Conservation (phyloP, 2,329 filamentous ascomycete genomes). For the Ophiostoma ulmi region DNA sequence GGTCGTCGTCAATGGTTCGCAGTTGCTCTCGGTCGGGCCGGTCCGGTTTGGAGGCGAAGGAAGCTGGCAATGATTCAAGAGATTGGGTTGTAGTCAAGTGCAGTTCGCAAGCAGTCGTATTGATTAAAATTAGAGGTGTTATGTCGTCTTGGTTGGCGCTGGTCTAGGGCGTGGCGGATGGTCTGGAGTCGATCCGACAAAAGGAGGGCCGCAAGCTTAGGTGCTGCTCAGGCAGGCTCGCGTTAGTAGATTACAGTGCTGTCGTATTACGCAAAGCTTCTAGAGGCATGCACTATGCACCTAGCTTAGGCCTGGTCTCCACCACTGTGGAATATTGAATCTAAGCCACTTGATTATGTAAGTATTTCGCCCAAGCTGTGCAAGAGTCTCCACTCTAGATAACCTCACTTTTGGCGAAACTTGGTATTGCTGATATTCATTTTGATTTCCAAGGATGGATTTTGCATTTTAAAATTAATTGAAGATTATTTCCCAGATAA, state of each 20-base stretch:
- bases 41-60: background rate
- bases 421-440: background rate
- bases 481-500: background rate
- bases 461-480: background rate
- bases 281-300: slow-evolving; percentile 4
- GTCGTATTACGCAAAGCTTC: slow-evolving; percentile 10
- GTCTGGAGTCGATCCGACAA: slow-evolving; percentile 9
- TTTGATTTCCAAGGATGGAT: background rate
- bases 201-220: slow-evolving; percentile 11
- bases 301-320: background rate
- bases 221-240: background rate
- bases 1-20: background rate
- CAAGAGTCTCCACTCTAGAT: background rate
- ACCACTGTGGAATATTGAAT: background rate
- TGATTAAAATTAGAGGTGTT: background rate
- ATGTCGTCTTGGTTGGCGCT: slow-evolving; percentile 3
- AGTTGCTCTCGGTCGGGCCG: background rate
- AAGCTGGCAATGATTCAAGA: background rate
- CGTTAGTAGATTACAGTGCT: background rate
- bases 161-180: slow-evolving; percentile 11
- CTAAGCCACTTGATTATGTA: slow-evolving; percentile 7
- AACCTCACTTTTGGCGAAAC: background rate
- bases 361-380: background rate
- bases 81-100: background rate
- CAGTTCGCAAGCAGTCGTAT: background rate